Evolutionary conservation across 768 basidiomycete genomes (phyloP), one percentile per base, ranked within the genome.

Genomic region (Russula olivacea): DNA sequence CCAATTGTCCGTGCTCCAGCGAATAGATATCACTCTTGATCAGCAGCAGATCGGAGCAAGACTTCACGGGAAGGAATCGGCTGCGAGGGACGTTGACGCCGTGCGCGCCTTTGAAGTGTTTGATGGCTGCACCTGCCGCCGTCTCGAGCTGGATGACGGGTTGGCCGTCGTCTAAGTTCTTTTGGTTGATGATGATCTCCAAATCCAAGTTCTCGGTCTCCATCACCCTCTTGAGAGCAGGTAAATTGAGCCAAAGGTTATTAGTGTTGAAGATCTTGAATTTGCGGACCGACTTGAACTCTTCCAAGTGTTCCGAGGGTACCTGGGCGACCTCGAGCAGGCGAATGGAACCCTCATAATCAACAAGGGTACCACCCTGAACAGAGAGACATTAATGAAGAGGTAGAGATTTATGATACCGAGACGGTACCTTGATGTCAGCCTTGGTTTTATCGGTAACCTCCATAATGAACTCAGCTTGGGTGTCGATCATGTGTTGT

Each of bases 361-460:
- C 82, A 70, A 87, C 84, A 68, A 85, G 80, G 15, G 84, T 85
- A 73, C 85, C 84, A 76, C 82, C 82, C 78, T 74, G 54, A 28
- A 40, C 47, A 51, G 45, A 9, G 58, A 34, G 34, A 43, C 8
- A 19, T 65, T 30, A 49, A 43, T 55, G 50, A n/a, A 25, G 21
- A 12, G 28, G 32, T 14, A 17, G 25, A 21, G 4, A 23, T 21
- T 8, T 11, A 49, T 32, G 21, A 15, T 43, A 19, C 14, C 4
- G 28, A 12, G 49, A 61, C 45, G 10, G 14, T 40, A 69, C 72
- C 76, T 88, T 88, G 75, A 88, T 83, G 68, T 88, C 87, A 34
- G 88, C 87, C 77, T 89, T 89, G 69, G 88, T 89, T 79, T 89
- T 89, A 80, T 89, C 88, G 11, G 88, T 89, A 64, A 89, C 84